phyloP scores from a whole-genome alignment of 495 filamentous ascomycete species.

The Xanthoparmelia taractica region DNA sequence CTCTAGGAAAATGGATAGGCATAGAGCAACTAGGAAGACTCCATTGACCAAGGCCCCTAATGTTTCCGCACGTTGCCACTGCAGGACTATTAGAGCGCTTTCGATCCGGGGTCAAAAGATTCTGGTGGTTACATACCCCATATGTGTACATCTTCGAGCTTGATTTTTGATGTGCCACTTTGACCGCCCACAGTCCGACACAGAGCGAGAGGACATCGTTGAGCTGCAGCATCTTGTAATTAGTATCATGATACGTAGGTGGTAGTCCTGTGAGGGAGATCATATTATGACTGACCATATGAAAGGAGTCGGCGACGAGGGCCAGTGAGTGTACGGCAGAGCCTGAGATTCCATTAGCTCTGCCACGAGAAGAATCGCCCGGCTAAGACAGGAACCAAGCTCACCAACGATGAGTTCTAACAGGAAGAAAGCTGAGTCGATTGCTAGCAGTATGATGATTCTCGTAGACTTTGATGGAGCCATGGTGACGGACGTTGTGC shows the following conservation, averaged over 20 bases:
- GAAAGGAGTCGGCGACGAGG: conserved; percentile 92
- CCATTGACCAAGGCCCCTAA: conserved; percentile 92
- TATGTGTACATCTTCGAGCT: conserved; percentile 88
- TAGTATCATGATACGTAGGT: not conserved
- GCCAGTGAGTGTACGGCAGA: conserved; percentile 84
- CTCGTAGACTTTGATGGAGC: conserved; percentile 85
- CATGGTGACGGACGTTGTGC: conserved; percentile 45
- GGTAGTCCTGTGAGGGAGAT: not conserved
- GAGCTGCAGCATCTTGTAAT: conserved; percentile 42
- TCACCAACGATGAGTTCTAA: conserved; percentile 73
- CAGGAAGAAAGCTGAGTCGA: conserved; percentile 84
- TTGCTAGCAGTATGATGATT: conserved; percentile 85
- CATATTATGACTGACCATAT: conserved; percentile 58
- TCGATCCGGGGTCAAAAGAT: not conserved
- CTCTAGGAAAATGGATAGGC: conserved; percentile 91
- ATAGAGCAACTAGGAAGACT: conserved; percentile 91
- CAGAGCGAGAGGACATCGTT: conserved; percentile 93
- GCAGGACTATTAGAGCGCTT: conserved; percentile 31
- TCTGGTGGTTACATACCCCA: conserved; percentile 55
- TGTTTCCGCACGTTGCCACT: conserved; percentile 98
- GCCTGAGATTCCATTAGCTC: conserved; percentile 39
- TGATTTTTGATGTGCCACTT: conserved; percentile 66
- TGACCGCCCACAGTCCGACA: conserved; percentile 93
- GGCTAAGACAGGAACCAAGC: conserved; percentile 18
- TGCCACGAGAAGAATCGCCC: not conserved